A percentile compares a stretch with the other conserved stretches of the same genome.
These are phyloP conservation scores for Venturia asperata DNA, from an alignment of 2,329 filamentous ascomycete genomes.

Conservation along the genomic window DNA sequence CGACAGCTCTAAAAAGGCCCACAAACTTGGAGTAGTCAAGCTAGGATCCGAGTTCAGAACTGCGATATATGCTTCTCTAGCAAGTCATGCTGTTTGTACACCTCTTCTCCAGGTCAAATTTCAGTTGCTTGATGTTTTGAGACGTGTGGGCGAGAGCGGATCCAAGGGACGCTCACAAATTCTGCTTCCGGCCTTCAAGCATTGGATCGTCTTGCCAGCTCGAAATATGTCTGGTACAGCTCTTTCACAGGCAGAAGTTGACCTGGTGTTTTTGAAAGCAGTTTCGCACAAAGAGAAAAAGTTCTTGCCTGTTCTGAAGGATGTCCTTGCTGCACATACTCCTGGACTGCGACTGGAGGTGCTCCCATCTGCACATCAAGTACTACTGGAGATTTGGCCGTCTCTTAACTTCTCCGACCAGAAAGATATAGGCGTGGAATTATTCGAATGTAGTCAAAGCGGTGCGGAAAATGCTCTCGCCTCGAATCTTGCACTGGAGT, in stretches of 20 bases:
- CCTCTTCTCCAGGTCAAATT: conserved; percentile 64
- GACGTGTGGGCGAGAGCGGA: conserved; percentile 63
- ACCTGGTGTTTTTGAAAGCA: conserved; percentile 47
- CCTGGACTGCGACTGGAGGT: conserved; percentile 47
- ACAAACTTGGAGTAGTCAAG: conserved; percentile 35
- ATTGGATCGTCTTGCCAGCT: conserved; percentile 54
- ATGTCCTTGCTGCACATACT: conserved; percentile 41
- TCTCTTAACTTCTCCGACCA: conserved; percentile 59
- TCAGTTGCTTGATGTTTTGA: conserved; percentile 63
- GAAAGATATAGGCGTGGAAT: conserved; percentile 51
- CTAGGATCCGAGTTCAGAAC: conserved; percentile 57
- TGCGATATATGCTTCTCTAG: conserved; percentile 63
- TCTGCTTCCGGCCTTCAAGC: conserved; percentile 65
- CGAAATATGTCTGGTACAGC: conserved; percentile 48
- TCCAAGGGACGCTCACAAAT: conserved; percentile 65
- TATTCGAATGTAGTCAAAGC: conserved; percentile 41
- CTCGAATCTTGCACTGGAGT: conserved; percentile 51
- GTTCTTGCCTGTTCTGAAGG: conserved; percentile 48
- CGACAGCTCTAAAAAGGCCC: conserved; percentile 20
- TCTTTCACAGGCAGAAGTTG: conserved; percentile 42
- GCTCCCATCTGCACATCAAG: conserved; percentile 57
- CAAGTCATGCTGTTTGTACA: conserved; percentile 62
- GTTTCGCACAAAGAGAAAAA: conserved; percentile 52
- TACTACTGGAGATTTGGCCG: conserved; percentile 65
- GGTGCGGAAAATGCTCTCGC: conserved; percentile 25